These are phyloP conservation scores for Neolentinus lepideus DNA, from an alignment of 1,284 basidiomycete species.

Conservation along the genomic window DNA sequence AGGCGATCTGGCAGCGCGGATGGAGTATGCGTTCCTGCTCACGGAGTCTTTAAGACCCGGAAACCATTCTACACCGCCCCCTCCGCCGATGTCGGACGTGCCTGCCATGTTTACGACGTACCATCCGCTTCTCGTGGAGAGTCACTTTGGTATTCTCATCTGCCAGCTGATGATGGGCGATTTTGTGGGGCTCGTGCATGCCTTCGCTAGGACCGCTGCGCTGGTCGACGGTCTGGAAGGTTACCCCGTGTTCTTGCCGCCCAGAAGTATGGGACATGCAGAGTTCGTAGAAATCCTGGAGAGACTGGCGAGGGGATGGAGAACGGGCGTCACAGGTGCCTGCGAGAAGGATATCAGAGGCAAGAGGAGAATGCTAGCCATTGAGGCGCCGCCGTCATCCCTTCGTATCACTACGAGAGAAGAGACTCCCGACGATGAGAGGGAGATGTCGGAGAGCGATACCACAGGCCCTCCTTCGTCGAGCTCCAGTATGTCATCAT, in stretches of 20 bases:
- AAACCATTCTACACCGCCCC: constrained; percentile 30
- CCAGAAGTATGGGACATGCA: constrained; percentile 78
- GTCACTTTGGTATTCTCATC: constrained; percentile 70
- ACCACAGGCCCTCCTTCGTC: constrained; percentile 10
- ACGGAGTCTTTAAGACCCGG: constrained; percentile 61
- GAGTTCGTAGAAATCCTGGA: constrained; percentile 79
- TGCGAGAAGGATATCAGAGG: constrained; percentile 22
- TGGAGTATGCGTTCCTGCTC: constrained; percentile 59
- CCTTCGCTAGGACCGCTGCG: constrained; percentile 55
- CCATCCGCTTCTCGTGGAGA: constrained; percentile 78
- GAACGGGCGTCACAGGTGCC: constrained; percentile 34
- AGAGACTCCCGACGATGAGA: neutral
- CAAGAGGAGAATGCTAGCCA: constrained; percentile 23
- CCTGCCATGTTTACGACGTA: constrained; percentile 71
- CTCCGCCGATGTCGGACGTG: constrained; percentile 22
- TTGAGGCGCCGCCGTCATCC: constrained; percentile 28
- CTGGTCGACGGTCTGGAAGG: constrained; percentile 76
- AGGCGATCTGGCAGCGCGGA: constrained; percentile 44
- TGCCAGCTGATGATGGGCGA: constrained; percentile 70
- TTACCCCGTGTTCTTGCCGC: constrained; percentile 77
- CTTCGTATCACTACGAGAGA: constrained; percentile 9
- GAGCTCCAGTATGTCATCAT: constrained; percentile 4
- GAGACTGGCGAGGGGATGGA: constrained; percentile 67
- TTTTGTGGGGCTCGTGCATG: constrained; percentile 48
- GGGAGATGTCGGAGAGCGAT: constrained; percentile 1